These are phyloP conservation scores for Chrysosporium queenslandicum DNA, from an alignment of 2,329 filamentous ascomycete species.

Conservation along the genomic window DNA sequence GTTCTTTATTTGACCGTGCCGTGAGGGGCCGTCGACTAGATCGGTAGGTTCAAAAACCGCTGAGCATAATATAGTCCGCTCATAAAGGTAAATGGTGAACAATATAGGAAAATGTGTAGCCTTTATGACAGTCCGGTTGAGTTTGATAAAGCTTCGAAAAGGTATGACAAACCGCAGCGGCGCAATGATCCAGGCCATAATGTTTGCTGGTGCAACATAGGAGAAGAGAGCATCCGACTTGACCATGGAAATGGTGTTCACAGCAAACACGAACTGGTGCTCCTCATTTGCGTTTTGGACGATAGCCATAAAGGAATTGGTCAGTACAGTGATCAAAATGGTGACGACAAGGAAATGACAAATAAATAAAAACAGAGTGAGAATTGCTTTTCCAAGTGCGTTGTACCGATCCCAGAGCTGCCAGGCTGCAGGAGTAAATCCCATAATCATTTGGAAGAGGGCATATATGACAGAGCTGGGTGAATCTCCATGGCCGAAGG, in stretches of 20 bases:
- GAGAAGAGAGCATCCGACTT: constrained; percentile 96
- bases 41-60: constrained; percentile 75
- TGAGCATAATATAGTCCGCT: constrained; percentile 65
- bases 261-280: constrained; percentile 83
- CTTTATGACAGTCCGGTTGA: constrained; percentile 89
- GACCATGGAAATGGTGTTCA: constrained; percentile 96
- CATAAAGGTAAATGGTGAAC: constrained; percentile 78
- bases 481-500: constrained; percentile 60
- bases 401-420: constrained; percentile 77
- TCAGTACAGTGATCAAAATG: constrained; percentile 88
- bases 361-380: constrained; percentile 80
- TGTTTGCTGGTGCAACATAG: constrained; percentile 83
- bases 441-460: constrained; percentile 90
- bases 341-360: constrained; percentile 93
- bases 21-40: constrained; percentile 61
- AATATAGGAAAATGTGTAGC: constrained; percentile 79
- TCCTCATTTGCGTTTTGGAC: constrained; percentile 89
- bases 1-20: constrained; percentile 45
- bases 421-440: constrained; percentile 92
- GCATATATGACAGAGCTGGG: constrained; percentile 71
- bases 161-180: constrained; percentile 72
- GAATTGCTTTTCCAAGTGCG: constrained; percentile 60
- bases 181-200: constrained; percentile 80
- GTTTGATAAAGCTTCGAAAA: constrained; percentile 66
- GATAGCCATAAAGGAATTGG: constrained; percentile 92